A percentile compares a stretch with the other conserved stretches of the same genome.
phyloP scores from a whole-genome alignment of 2,329 filamentous ascomycete genomes.

The Penicillium sp. region DNA sequence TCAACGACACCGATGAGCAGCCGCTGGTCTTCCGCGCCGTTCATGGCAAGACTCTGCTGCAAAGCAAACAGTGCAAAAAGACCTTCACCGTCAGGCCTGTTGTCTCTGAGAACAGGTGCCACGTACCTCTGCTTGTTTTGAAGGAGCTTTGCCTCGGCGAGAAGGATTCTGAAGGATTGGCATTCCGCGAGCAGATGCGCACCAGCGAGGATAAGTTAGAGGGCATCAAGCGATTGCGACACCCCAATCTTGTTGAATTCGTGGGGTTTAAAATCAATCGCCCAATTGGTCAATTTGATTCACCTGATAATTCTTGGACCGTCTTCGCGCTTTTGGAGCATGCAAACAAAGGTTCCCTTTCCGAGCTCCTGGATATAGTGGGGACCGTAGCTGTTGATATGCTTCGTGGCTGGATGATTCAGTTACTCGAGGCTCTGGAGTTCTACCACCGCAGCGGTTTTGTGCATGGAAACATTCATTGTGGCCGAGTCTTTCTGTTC shows the following conservation, averaged over 20 bases:
- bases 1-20: slow-evolving; percentile 64
- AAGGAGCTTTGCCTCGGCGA: slow-evolving; percentile 67
- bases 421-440: slow-evolving; percentile 82
- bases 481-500: slow-evolving; percentile 75
- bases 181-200: slow-evolving; percentile 74
- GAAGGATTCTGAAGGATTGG: slow-evolving; percentile 56
- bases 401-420: slow-evolving; percentile 85
- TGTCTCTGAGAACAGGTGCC: slow-evolving; percentile 53
- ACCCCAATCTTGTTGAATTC: slow-evolving; percentile 74
- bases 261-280: slow-evolving; percentile 78
- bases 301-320: slow-evolving; percentile 57
- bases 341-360: slow-evolving; percentile 77
- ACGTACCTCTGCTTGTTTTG: slow-evolving; percentile 64
- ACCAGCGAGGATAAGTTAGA: slow-evolving; percentile 74
- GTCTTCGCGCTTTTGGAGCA: slow-evolving; percentile 73
- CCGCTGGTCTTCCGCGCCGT: slow-evolving; percentile 68
- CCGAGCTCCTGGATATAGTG: slow-evolving; percentile 76
- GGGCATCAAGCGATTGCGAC: slow-evolving; percentile 68
- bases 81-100: slow-evolving; percentile 68
- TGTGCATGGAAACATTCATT: slow-evolving; percentile 78
- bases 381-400: slow-evolving; percentile 71
- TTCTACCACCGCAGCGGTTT: slow-evolving; percentile 83
- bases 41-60: slow-evolving; percentile 64
- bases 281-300: slow-evolving; percentile 40
- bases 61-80: slow-evolving; percentile 63